Evolutionary conservation across 306 rosid genomes (phyloP).

Genomic region (Vicia villosa): DNA sequence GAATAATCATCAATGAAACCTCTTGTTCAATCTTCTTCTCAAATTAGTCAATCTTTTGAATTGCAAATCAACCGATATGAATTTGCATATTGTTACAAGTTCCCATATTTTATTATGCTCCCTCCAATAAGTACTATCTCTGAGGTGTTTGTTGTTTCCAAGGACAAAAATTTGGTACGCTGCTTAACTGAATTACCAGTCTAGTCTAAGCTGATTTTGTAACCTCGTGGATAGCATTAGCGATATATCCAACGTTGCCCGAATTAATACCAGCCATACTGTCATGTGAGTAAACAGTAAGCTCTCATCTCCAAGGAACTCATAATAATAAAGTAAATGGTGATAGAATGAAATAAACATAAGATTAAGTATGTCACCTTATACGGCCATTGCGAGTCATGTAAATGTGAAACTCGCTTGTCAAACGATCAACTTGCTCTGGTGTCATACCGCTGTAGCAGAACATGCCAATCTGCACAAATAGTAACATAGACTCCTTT

Average conservation of each 20-base stretch:
- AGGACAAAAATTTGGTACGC: conserved; percentile 11
- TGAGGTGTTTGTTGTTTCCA: conserved; percentile 3
- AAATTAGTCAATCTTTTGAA: background rate
- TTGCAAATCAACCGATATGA: conserved; percentile 2
- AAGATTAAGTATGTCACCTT: conserved; percentile 50
- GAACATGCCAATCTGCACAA: conserved; percentile 86
- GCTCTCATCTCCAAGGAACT: background rate
- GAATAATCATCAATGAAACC: background rate
- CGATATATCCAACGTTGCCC: conserved; percentile 77
- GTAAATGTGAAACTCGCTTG: conserved; percentile 79
- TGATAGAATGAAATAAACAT: background rate
- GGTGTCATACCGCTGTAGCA: conserved; percentile 94
- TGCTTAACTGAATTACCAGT: background rate
- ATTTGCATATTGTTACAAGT: background rate
- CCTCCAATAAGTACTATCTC: conserved; percentile 6
- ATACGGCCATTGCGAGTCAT: conserved; percentile 95
- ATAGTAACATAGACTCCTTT: background rate
- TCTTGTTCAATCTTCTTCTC: conserved; percentile 1
- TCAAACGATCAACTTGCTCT: conserved; percentile 89
- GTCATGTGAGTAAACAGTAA: conserved; percentile 37
- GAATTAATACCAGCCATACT: conserved; percentile 96
- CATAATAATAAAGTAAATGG: background rate
- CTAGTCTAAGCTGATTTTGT: conserved; percentile 62
- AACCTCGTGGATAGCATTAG: conserved; percentile 88
- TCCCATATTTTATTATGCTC: conserved; percentile 21